phyloP scores from a whole-genome alignment of 371 early-diverging fungal species.

The Syncephalis plumigaleata region DNA sequence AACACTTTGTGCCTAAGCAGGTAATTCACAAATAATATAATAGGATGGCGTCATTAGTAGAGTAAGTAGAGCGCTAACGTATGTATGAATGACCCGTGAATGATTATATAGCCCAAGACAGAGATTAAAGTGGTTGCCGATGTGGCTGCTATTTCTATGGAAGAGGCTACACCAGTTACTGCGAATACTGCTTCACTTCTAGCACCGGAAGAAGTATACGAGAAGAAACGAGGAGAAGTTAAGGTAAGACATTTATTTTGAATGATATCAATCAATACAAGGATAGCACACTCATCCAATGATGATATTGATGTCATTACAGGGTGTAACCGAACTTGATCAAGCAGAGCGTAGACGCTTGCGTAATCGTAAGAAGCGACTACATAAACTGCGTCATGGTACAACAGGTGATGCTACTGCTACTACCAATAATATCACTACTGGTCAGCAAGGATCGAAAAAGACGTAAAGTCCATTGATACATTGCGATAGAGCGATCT shows the following conservation, averaged over 20 bases:
- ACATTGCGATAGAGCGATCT: too few relatives aligned
- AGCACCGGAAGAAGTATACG: constrained; percentile 84
- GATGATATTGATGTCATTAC: not conserved
- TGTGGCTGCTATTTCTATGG: constrained; percentile 82
- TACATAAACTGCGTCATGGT: not conserved
- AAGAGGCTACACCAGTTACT: constrained; percentile 82
- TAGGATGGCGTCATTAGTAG: too few relatives aligned
- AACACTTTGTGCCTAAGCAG: constrained; percentile 75
- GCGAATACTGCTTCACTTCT: constrained; percentile 66
- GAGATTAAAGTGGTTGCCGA: constrained; percentile 64
- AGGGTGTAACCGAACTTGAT: not conserved
- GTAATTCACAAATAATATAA: too few relatives aligned
- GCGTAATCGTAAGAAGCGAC: constrained; percentile 4
- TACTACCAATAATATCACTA: too few relatives aligned
- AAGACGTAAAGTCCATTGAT: too few relatives aligned
- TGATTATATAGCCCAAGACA: constrained; percentile 35
- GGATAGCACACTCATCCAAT: not conserved
- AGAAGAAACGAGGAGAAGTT: constrained; percentile 23
- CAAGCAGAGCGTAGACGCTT: constrained; percentile 3
- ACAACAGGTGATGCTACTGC: too few relatives aligned
- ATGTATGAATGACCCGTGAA: too few relatives aligned
- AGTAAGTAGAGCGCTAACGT: too few relatives aligned
- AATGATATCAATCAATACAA: not conserved
- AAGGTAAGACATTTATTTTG: constrained; percentile 16
- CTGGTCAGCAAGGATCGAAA: too few relatives aligned